A percentile compares a stretch with the other conserved stretches of the same genome.
Conservation (phyloP, 2,329 filamentous ascomycete species). For the Alternaria novae-zelandiae region DNA sequence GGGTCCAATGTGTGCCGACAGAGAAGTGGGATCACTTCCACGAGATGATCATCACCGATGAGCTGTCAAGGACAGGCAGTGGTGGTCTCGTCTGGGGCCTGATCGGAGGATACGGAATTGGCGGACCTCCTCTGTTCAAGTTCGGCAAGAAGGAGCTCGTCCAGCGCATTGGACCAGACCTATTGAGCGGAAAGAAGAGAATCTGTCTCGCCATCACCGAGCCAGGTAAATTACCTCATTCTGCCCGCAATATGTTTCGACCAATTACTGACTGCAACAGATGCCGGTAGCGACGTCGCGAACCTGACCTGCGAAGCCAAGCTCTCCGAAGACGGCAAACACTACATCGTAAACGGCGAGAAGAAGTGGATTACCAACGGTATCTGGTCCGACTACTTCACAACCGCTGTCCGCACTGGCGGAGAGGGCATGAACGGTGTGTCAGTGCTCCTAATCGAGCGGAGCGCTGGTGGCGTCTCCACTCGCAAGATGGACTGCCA, state of each 20-base stretch:
- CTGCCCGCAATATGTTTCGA: neutral
- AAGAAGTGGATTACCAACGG: conserved; percentile 99
- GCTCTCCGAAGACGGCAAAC: conserved; percentile 92
- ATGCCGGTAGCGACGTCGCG: conserved; percentile 93
- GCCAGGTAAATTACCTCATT: conserved; percentile 52
- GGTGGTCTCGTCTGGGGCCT: conserved; percentile 97
- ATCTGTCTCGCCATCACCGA: conserved; percentile 98
- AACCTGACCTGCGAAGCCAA: conserved; percentile 96
- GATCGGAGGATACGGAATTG: conserved; percentile 93
- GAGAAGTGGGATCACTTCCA: conserved; percentile 99
- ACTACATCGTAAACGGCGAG: conserved; percentile 99
- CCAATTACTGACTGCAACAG: conserved; percentile 45
- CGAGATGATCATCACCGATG: conserved; percentile 93
- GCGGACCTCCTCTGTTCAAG: conserved; percentile 88
- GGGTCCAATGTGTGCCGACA: conserved; percentile 76
- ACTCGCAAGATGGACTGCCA: conserved; percentile 92
- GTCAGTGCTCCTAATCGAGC: conserved; percentile 89
- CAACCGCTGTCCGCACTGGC: conserved; percentile 68
- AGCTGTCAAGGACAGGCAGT: conserved; percentile 85
- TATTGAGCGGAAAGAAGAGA: conserved; percentile 90
- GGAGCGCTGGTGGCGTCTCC: conserved; percentile 80
- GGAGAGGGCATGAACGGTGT: conserved; percentile 91
- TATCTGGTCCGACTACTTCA: conserved; percentile 97
- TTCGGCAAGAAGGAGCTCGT: conserved; percentile 86
- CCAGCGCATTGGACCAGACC: conserved; percentile 85